Evolutionary conservation across 192 early-diverging fungal species (phyloP), one percentile per base, ranked within the genome.

Genomic region (Umbelopsis sp.): DNA sequence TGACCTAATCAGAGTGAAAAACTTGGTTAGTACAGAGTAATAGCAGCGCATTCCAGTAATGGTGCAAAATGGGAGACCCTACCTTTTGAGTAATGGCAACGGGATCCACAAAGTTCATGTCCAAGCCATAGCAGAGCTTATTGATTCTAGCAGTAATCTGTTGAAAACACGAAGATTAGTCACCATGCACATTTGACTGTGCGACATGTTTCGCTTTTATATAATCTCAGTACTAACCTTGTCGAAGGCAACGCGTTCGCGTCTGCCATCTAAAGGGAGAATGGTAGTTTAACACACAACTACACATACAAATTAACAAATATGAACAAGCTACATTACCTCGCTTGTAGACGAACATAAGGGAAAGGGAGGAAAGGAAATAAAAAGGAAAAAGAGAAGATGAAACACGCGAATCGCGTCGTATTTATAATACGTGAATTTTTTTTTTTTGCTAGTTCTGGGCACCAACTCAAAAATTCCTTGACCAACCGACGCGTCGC

Each of bases 51-150:
- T 18, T 15, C 25, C 35, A 35, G 27, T 15, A 61, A 30, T 30
- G 1, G 55, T 75, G 9, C 12, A 25, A 33, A 65, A 12, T 18
- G 22, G 0, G 20, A 5, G 20, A 67, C 49, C 90, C 86, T 69
- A 97, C 95, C 91, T 97, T 97, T 80, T 97, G 94, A 45, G 97
- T 89, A 15, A 99, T 90, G 18, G 91, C 85, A n/a, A 91, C 92
- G 41, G 96, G 94, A 84, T 98, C 95, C 37, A 99, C 92, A 83
- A 89, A 97, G 87, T 95, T 94, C 69, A 89, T 89, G 85, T 99
- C 94, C 49, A 99, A 85, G 2, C 95, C 94, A 81, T 98, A 96
- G 81, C 95, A 97, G 11, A 99, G 89, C 85, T 99, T 99, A 84
- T 90, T 91, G 76, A 99, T 94, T 66, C 97, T 86, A 8, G 92